Conservation (phyloP, 1,284 basidiomycete species). For the Ganoderma meredithae region DNA sequence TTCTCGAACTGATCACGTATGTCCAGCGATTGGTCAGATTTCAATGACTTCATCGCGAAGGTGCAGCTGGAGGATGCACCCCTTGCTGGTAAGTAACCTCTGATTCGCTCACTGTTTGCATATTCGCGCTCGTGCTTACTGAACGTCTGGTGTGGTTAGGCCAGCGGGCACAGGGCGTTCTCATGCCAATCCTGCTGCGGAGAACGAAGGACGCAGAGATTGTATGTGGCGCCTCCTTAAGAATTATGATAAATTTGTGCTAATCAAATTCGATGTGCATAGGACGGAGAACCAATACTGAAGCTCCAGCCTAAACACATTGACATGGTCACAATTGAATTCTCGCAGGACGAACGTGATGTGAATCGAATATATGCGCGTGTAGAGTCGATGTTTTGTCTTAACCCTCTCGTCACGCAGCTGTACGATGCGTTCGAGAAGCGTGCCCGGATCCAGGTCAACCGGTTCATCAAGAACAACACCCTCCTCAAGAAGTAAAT, state of each 20-base stretch:
- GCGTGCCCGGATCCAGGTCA: constrained; percentile 59
- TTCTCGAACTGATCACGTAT: neutral
- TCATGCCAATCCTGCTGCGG: constrained; percentile 66
- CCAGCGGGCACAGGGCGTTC: constrained; percentile 63
- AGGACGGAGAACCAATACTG: constrained; percentile 67
- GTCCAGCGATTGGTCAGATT: constrained; percentile 60
- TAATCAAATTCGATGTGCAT: constrained; percentile 30
- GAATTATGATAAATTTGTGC: neutral
- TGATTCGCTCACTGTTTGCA: neutral
- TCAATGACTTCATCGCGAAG: constrained; percentile 63
- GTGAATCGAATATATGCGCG: constrained; percentile 43
- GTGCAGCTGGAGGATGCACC: constrained; percentile 61
- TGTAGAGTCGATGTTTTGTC: neutral
- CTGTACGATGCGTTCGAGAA: constrained; percentile 68
- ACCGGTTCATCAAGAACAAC: constrained; percentile 61
- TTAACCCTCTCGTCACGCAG: constrained; percentile 40
- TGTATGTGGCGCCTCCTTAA: constrained; percentile 18
- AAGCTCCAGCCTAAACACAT: constrained; percentile 67
- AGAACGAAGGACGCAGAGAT: constrained; percentile 67
- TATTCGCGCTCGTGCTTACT: neutral
- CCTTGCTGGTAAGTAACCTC: constrained; percentile 53
- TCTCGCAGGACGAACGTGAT: constrained; percentile 68
- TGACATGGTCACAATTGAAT: constrained; percentile 61
- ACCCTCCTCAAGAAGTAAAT: constrained; percentile 70
- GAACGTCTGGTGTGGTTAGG: constrained; percentile 27